Conservation (phyloP, 805 yeast species). For the Metschnikowia amazonensis region DNA sequence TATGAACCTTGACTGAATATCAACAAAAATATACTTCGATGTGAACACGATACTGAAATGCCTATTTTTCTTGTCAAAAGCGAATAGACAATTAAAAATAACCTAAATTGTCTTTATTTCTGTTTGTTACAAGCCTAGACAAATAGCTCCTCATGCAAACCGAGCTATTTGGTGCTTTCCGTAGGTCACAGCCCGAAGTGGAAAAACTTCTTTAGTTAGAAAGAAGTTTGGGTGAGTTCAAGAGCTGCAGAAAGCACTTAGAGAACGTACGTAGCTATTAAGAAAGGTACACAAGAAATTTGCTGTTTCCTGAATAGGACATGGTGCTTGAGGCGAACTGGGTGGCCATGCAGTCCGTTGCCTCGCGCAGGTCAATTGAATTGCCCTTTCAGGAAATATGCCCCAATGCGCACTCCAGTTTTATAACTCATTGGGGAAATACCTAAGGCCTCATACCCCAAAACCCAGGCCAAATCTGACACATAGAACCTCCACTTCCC, state of each 20-base stretch:
- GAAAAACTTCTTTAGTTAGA: neutral
- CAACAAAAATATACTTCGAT: neutral
- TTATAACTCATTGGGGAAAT: slow-evolving; percentile 4
- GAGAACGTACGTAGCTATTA: neutral
- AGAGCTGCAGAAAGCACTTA: neutral
- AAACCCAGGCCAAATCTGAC: neutral
- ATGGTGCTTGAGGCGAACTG: neutral
- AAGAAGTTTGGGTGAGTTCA: neutral
- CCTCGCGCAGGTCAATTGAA: slow-evolving; percentile 1
- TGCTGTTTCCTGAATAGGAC: neutral
- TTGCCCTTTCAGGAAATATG: slow-evolving; percentile 1
- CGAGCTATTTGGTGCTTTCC: neutral
- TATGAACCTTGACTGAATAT: neutral
- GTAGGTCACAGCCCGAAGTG: neutral
- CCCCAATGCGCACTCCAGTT: slow-evolving; percentile 4
- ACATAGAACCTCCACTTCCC: neutral
- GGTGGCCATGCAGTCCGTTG: neutral
- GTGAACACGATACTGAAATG: neutral
- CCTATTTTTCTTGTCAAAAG: neutral
- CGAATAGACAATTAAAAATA: neutral
- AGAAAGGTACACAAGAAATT: neutral
- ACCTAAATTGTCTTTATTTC: no score
- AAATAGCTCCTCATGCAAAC: neutral
- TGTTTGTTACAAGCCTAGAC: neutral
- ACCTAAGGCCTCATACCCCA: neutral